Evolutionary conservation across 2,329 filamentous ascomycete genomes (phyloP).

Genomic region (Dendrostoma leiphaemia): DNA sequence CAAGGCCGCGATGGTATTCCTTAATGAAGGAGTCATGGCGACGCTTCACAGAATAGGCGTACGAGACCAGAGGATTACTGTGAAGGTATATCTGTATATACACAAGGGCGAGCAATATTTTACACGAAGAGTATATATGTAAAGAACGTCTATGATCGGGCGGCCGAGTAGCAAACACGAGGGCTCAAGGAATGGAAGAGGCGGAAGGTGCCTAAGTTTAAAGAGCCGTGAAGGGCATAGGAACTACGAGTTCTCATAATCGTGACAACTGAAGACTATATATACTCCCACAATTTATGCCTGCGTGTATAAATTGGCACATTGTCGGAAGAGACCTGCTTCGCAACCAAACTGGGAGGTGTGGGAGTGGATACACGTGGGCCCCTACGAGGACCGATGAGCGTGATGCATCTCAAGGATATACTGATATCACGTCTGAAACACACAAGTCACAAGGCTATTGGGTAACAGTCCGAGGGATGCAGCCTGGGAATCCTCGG

Average conservation of each 20-base stretch:
- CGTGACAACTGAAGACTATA: not conserved
- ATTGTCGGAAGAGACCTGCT: too few relatives aligned
- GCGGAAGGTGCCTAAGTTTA: not conserved
- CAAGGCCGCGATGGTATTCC: not conserved
- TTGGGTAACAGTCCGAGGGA: too few relatives aligned
- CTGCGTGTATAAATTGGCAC: too few relatives aligned
- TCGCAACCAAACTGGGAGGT: not conserved
- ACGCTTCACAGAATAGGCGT: not conserved
- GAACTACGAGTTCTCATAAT: not conserved
- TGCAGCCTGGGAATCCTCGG: too few relatives aligned
- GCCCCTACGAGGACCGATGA: not conserved
- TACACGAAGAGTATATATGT: not conserved
- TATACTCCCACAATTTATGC: too few relatives aligned
- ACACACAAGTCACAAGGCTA: not conserved
- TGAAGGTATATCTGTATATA: too few relatives aligned
- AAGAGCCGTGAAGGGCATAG: not conserved
- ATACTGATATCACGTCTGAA: constrained; percentile 1
- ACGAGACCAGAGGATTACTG: too few relatives aligned
- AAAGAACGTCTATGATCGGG: not conserved
- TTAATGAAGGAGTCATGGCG: not conserved
- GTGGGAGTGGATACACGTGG: not conserved
- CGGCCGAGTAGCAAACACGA: not conserved
- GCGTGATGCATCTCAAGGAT: not conserved
- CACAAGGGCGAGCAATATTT: not conserved
- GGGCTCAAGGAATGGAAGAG: not conserved